Conservation (phyloP, 345 rosid genomes). For the Gossypium anomalum region DNA sequence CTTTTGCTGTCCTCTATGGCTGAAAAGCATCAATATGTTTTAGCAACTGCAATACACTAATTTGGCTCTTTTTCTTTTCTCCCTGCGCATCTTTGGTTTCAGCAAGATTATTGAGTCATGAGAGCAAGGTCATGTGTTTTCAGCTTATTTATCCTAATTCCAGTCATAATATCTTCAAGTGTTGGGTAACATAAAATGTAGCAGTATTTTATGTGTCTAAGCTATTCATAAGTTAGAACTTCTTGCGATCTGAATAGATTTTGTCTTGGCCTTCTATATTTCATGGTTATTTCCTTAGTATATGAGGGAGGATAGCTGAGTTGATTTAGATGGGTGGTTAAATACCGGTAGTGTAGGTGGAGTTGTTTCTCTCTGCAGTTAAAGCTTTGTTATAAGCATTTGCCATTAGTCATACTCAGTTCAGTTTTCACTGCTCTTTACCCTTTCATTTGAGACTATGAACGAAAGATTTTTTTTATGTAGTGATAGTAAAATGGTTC, state of each 20-base stretch:
- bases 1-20: not conserved
- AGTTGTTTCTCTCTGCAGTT: not conserved
- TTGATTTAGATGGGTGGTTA: not conserved
- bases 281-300: not conserved
- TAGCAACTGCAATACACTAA: not conserved
- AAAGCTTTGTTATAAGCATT: not conserved
- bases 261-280: not conserved
- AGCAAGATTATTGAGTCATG: not conserved
- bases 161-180: not conserved
- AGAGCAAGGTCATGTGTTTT: not conserved
- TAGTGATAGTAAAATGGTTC: not conserved
- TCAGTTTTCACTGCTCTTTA: not conserved
- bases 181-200: not conserved
- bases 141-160: not conserved
- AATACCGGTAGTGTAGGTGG: not conserved
- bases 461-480: not conserved
- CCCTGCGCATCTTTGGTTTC: not conserved
- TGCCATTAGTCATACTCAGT: not conserved
- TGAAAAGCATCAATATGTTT: not conserved
- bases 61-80: not conserved
- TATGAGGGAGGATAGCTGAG: not conserved
- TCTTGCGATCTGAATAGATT: not conserved
- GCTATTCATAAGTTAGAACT: not conserved
- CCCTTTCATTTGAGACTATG: conserved; percentile 3
- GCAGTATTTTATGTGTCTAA: not conserved